A percentile compares a stretch with the other conserved stretches of the same genome.
These are phyloP conservation scores for Venturia asperata DNA, from an alignment of 2,329 filamentous ascomycete species.

Conservation along the genomic window DNA sequence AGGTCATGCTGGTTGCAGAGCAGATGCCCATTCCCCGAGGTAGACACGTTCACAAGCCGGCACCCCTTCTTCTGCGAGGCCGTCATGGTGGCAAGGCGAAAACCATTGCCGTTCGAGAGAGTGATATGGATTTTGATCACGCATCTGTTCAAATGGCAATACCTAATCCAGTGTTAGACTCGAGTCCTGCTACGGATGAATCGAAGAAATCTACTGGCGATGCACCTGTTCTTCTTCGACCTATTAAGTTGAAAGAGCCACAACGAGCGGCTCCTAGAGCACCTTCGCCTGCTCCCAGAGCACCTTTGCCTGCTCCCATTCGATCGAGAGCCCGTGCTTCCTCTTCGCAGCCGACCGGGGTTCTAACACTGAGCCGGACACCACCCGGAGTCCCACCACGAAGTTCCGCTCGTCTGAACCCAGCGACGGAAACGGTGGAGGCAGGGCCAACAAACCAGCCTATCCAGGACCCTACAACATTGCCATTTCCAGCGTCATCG, in stretches of 20 bases:
- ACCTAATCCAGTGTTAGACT: background rate
- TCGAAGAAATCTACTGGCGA: background rate
- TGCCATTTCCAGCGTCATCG: background rate
- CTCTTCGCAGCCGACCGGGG: background rate
- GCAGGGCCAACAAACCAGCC: background rate
- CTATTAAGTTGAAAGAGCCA: background rate
- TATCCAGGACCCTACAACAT: background rate
- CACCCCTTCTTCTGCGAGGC: constrained; percentile 3
- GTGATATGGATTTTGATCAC: background rate
- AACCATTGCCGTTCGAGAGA: constrained; percentile 9
- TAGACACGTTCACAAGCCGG: constrained; percentile 5
- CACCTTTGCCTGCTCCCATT: background rate
- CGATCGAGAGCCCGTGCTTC: background rate
- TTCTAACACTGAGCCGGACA: background rate
- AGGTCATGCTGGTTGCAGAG: constrained; percentile 17
- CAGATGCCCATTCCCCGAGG: constrained; percentile 10
- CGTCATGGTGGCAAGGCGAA: background rate
- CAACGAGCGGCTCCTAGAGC: background rate
- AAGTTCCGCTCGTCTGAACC: background rate
- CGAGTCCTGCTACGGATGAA: background rate
- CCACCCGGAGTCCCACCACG: constrained; percentile 9
- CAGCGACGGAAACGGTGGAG: background rate
- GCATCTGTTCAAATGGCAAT: background rate
- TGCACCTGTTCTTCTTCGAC: background rate
- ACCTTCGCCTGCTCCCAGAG: background rate